phyloP scores from a whole-genome alignment of 805 yeast genomes.

The Kazachstania psychrophila region DNA sequence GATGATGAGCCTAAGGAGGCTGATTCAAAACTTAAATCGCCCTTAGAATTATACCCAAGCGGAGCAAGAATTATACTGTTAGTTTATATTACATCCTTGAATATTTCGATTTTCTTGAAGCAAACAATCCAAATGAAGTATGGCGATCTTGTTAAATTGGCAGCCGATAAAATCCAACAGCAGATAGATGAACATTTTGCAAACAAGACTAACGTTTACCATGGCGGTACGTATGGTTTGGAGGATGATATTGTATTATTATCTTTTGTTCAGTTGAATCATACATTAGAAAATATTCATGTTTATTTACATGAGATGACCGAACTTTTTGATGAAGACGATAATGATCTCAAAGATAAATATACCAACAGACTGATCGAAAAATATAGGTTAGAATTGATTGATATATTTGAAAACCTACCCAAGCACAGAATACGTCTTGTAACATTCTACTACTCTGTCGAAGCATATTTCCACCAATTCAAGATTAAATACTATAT shows the following conservation, averaged over 20 bases:
- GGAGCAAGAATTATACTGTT: slow-evolving; percentile 32
- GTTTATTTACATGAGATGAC: slow-evolving; percentile 36
- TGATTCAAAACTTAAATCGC: slow-evolving; percentile 14
- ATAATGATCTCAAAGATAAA: slow-evolving; percentile 11
- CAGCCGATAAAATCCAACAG: slow-evolving; percentile 6
- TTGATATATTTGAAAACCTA: slow-evolving; percentile 33
- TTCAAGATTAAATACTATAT: slow-evolving; percentile 34
- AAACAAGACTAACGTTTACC: neutral
- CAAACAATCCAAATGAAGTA: slow-evolving; percentile 54
- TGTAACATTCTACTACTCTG: slow-evolving; percentile 48
- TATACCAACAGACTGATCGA: slow-evolving; percentile 12
- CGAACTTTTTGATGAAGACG: slow-evolving; percentile 10
- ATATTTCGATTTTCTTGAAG: slow-evolving; percentile 55
- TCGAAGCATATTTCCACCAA: slow-evolving; percentile 59
- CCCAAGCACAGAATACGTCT: slow-evolving; percentile 33
- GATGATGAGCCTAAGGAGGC: slow-evolving; percentile 12
- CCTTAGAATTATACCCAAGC: slow-evolving; percentile 15
- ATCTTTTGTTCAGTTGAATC: slow-evolving; percentile 48
- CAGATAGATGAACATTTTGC: neutral
- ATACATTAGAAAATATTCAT: slow-evolving; percentile 53
- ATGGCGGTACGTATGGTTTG: neutral
- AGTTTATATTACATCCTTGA: slow-evolving; percentile 53
- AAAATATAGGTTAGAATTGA: slow-evolving; percentile 44
- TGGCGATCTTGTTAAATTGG: slow-evolving; percentile 32
- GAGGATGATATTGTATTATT: slow-evolving; percentile 43